These are phyloP conservation scores for Malus sieversii DNA, from an alignment of 306 rosid species.

Conservation along the genomic window DNA sequence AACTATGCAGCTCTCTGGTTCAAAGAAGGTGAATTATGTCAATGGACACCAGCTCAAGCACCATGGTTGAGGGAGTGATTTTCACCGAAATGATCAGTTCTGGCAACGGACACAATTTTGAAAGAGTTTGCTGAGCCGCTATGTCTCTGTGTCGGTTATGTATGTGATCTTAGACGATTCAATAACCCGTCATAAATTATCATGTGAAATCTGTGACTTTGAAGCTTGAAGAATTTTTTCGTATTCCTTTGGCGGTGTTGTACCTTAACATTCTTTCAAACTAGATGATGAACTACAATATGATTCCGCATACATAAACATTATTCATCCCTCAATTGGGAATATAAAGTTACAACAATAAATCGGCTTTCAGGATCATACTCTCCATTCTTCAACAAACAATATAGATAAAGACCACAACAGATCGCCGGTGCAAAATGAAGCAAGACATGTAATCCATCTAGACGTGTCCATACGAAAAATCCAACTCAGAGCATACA, in stretches of 20 bases:
- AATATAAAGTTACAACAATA: not conserved
- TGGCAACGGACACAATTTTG: conserved; percentile 15
- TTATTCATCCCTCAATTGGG: not conserved
- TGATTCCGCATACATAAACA: not conserved
- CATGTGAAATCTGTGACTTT: conserved; percentile 6
- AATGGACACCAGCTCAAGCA: conserved; percentile 66
- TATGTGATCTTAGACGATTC: not conserved
- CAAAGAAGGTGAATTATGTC: conserved; percentile 70
- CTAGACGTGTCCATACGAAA: not conserved
- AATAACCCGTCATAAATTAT: not conserved
- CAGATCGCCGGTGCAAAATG: not conserved
- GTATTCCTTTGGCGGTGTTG: not conserved
- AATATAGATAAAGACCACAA: not conserved
- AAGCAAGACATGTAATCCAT: not conserved
- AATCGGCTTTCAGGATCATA: not conserved
- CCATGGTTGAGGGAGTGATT: conserved; percentile 78
- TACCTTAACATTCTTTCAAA: not conserved
- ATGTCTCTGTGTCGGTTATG: not conserved
- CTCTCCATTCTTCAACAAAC: not conserved
- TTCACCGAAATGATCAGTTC: conserved; percentile 5
- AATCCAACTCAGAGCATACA: conserved; percentile 3
- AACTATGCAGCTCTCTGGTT: conserved; percentile 76
- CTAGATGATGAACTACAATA: not conserved
- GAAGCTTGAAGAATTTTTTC: not conserved
- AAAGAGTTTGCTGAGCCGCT: conserved; percentile 5